Evolutionary conservation across 768 basidiomycete genomes (phyloP).

Genomic region (Boletus vinaceobasis): DNA sequence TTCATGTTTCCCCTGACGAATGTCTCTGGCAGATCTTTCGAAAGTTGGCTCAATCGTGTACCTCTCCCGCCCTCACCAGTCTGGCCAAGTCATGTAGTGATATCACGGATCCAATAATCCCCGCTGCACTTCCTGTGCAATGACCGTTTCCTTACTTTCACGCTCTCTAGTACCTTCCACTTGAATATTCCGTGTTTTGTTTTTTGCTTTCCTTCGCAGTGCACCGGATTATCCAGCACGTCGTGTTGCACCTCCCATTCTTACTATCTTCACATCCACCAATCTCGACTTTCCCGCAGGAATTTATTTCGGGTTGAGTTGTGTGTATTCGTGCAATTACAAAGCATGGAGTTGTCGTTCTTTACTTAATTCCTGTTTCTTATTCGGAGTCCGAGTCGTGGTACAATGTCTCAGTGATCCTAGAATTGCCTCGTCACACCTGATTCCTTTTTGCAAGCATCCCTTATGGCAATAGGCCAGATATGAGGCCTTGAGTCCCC

Average conservation of each 20-base stretch:
- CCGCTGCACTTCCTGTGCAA: constrained; percentile 20
- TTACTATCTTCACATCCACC: constrained; percentile 12
- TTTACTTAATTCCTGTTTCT: constrained; percentile 10
- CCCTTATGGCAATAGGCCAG: neutral
- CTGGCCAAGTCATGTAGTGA: constrained; percentile 17
- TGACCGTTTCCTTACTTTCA: constrained; percentile 9
- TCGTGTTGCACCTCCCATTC: constrained; percentile 5
- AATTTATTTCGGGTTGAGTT: constrained; percentile 12
- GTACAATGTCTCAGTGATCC: constrained; percentile 3
- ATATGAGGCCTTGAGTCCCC: constrained; percentile 12
- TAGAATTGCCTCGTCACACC: neutral
- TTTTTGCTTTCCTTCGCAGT: neutral
- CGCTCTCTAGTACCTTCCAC: neutral
- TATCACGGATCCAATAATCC: constrained; percentile 18
- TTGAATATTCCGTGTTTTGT: neutral
- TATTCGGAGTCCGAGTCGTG: constrained; percentile 7
- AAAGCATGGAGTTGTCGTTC: constrained; percentile 12
- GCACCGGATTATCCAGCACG: constrained; percentile 16
- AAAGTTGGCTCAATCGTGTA: constrained; percentile 24
- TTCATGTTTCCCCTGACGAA: neutral
- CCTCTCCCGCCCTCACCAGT: neutral
- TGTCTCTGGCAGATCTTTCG: constrained; percentile 27
- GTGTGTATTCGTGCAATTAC: constrained; percentile 10
- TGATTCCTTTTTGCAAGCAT: neutral
- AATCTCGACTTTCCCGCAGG: constrained; percentile 18